Evolutionary conservation across 208 protist genomes (phyloP).

Genomic region (Leishmania major): DNA sequence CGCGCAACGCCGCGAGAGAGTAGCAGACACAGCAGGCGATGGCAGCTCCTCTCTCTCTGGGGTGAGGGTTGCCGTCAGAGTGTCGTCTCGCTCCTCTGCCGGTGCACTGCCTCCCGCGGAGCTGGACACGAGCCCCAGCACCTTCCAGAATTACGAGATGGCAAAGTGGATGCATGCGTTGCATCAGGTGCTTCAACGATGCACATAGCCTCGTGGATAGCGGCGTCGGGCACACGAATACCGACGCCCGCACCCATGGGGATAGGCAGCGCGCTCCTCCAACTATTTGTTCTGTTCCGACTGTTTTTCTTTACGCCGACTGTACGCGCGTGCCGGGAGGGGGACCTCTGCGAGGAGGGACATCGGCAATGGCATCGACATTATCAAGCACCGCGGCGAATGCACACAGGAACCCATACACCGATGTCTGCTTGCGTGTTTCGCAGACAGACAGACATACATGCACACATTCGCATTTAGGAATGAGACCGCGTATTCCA

Average conservation of each 20-base stretch:
- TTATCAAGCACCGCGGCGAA: background rate
- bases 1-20: background rate
- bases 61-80: background rate
- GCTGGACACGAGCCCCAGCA: conserved; percentile 30
- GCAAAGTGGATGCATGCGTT: conserved; percentile 30
- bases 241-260: background rate
- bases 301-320: background rate
- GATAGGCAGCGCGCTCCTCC: background rate
- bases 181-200: conserved; percentile 25
- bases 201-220: background rate
- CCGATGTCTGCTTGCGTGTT: background rate
- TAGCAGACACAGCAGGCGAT: background rate
- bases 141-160: conserved; percentile 32
- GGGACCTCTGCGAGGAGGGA: background rate
- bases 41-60: background rate
- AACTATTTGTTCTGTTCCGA: background rate
- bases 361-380: background rate
- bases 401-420: background rate
- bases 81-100: background rate
- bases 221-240: background rate
- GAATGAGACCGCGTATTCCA: background rate
- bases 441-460: background rate
- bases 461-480: background rate
- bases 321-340: background rate
- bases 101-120: conserved; percentile 2